phyloP scores from a whole-genome alignment of 2,329 filamentous ascomycete species.

The Blastomyces parvus region DNA sequence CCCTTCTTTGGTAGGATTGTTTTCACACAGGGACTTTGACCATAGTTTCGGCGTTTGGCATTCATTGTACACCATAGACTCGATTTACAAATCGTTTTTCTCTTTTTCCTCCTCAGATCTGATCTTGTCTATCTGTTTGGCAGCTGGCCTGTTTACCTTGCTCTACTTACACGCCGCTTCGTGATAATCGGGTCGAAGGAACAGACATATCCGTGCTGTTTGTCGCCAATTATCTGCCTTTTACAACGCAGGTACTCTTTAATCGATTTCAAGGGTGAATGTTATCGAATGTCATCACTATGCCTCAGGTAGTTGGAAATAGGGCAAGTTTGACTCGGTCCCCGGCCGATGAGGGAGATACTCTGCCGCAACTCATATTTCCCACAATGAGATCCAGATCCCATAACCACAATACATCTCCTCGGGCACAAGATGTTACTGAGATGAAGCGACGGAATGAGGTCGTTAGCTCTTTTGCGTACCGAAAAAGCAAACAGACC shows the following conservation, averaged over 20 bases:
- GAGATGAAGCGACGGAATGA: background rate
- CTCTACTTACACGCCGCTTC: background rate
- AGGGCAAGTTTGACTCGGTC: background rate
- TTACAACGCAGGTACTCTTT: background rate
- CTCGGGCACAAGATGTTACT: background rate
- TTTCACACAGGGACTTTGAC: background rate
- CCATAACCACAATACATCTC: background rate
- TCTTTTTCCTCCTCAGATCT: background rate
- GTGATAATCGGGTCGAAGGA: background rate
- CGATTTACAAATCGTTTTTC: background rate
- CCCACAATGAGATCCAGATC: background rate
- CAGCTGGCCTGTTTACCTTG: background rate
- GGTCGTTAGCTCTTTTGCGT: background rate
- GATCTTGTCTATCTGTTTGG: background rate
- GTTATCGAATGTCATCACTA: background rate
- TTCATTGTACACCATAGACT: background rate
- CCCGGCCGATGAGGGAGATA: background rate
- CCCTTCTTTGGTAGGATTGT: background rate
- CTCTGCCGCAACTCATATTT: background rate
- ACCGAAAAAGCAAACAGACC: background rate
- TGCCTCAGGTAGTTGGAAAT: background rate
- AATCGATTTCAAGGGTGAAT: too few relatives aligned
- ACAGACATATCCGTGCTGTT: background rate
- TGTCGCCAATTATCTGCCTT: background rate
- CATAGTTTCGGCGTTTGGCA: background rate